Evolutionary conservation across 2,329 filamentous ascomycete species (phyloP).

Genomic region (Arthrobotrys musiformis): DNA sequence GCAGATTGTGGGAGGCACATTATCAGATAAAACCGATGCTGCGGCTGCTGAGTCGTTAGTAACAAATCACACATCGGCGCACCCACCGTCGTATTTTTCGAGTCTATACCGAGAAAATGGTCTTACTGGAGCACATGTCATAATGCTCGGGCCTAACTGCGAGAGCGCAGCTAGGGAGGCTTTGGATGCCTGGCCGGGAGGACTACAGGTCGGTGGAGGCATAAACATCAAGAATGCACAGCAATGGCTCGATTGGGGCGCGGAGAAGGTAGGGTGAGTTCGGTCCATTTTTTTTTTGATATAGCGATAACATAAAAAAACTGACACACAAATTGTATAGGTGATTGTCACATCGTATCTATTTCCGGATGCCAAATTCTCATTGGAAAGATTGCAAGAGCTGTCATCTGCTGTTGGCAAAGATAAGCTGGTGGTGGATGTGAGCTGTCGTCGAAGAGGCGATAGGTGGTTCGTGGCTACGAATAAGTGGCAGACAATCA

Average conservation of each 20-base stretch:
- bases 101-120: conserved; percentile 79
- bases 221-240: conserved; percentile 85
- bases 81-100: conserved; percentile 84
- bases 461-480: conserved; percentile 95
- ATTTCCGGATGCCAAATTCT: conserved; percentile 86
- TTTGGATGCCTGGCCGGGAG: conserved; percentile 78
- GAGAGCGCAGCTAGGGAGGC: conserved; percentile 81
- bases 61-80: conserved; percentile 90
- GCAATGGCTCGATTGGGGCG: conserved; percentile 83
- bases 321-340: conserved; percentile 66
- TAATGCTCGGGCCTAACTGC: conserved; percentile 94
- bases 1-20: conserved; percentile 95
- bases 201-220: conserved; percentile 91
- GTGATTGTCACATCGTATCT: conserved; percentile 97
- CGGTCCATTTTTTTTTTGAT: not conserved
- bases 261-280: conserved; percentile 76
- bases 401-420: conserved; percentile 78
- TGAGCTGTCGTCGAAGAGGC: conserved; percentile 84
- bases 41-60: conserved; percentile 74
- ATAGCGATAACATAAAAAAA: not conserved
- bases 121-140: conserved; percentile 86
- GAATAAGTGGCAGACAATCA: conserved; percentile 99
- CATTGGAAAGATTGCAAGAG: conserved; percentile 76
- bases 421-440: conserved; percentile 87
- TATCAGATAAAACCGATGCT: conserved; percentile 68